Conservation (phyloP, 1,284 basidiomycete species). For the Rhodotorula sp. region DNA sequence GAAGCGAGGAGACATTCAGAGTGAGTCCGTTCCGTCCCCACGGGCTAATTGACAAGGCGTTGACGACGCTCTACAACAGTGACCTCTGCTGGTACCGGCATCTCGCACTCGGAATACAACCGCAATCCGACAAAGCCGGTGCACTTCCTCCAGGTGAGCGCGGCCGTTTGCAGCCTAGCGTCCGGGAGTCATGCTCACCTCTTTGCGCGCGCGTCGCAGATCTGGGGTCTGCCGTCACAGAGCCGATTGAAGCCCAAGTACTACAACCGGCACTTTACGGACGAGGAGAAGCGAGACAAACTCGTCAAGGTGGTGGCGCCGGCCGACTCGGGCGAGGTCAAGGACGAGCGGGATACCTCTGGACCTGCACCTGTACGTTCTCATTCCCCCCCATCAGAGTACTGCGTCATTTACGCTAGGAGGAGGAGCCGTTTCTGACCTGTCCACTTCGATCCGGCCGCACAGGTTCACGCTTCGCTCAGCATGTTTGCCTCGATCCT, state of each 20-base stretch:
- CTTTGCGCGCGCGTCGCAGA: slow-evolving; percentile 58
- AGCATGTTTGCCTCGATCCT: slow-evolving; percentile 60
- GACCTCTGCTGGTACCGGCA: slow-evolving; percentile 83
- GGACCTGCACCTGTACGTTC: slow-evolving; percentile 63
- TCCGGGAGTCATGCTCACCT: not conserved
- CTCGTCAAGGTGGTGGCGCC: slow-evolving; percentile 40
- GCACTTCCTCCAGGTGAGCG: slow-evolving; percentile 1
- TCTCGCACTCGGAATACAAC: slow-evolving; percentile 67
- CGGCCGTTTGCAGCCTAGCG: not conserved
- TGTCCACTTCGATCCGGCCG: no score
- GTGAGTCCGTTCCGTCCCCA: not conserved
- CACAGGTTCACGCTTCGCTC: slow-evolving; percentile 50
- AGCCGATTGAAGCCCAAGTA: slow-evolving; percentile 66
- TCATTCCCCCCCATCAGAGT: not conserved
- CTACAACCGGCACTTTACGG: slow-evolving; percentile 76
- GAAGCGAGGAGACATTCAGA: slow-evolving; percentile 81
- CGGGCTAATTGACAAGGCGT: no score
- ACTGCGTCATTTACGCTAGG: not conserved
- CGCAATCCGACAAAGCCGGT: slow-evolving; percentile 59
- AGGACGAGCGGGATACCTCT: slow-evolving; percentile 52
- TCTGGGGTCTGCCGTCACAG: slow-evolving; percentile 71
- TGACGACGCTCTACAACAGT: slow-evolving; percentile 46
- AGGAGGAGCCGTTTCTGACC: no score
- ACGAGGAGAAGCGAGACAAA: slow-evolving; percentile 65
- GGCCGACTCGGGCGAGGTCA: slow-evolving; percentile 17